A percentile compares a stretch with the other conserved stretches of the same genome.
These are phyloP conservation scores for Acanthamoeba castellanii DNA, from an alignment of 208 protist species.

Conservation along the genomic window DNA sequence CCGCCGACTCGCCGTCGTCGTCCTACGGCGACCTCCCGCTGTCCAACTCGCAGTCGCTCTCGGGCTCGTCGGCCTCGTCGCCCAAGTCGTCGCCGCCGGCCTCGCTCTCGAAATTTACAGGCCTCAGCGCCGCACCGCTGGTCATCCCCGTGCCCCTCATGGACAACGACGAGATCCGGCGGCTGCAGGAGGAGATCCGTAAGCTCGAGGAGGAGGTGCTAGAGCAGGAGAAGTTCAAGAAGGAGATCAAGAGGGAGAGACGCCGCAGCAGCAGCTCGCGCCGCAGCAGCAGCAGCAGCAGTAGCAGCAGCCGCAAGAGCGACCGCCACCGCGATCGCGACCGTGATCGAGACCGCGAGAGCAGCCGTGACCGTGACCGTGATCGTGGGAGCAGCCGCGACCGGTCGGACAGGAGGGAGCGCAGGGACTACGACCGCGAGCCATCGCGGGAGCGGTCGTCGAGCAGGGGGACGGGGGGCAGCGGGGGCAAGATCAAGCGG, in stretches of 20 bases:
- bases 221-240: constrained; percentile 17
- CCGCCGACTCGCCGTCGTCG: background rate
- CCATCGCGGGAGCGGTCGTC: background rate
- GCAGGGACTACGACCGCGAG: background rate
- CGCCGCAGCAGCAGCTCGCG: background rate
- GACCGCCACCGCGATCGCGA: background rate
- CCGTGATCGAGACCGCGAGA: background rate
- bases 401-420: background rate
- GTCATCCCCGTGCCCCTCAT: background rate
- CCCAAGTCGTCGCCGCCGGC: constrained; percentile 33
- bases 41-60: background rate
- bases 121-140: background rate
- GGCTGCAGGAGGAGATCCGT: constrained; percentile 20
- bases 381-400: too few species aligned
- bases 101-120: background rate
- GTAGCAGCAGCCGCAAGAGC: background rate
- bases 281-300: background rate
- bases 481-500: background rate
- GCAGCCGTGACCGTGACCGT: background rate
- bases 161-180: constrained; percentile 41
- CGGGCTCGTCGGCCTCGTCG: background rate
- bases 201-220: constrained; percentile 8
- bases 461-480: background rate
- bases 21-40: constrained; percentile 1
- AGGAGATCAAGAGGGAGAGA: constrained; percentile 12